Evolutionary conservation across 106 monocot species (phyloP), one percentile per base, ranked within the genome.

Genomic region (Dactylorhiza incarnata): DNA sequence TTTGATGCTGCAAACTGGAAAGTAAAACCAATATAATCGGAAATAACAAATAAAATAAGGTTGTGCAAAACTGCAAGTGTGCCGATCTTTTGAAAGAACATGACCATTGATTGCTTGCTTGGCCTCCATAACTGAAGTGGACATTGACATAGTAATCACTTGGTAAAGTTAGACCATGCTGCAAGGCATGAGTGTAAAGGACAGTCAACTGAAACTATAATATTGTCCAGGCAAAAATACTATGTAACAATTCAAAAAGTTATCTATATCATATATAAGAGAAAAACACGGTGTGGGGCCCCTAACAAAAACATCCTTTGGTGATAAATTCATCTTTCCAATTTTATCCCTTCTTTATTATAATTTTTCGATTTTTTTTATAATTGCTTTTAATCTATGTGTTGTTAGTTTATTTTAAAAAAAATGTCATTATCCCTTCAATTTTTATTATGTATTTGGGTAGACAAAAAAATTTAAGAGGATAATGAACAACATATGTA

Each of bases 121-220:
- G 69, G 54, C 79, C 72, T 78, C 84, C 84, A 79, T 51, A 61
- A 48, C 49, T 52, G 76, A 86, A 29, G 51, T 84, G 80, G 50
- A 92, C 79, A 25, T 83, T 75, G 25, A 92, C 69, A 75, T 83
- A 90, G 72, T 82, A 84, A 61, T 83, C 82, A 78, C 79, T 82
- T 14, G 55, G 29, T 76, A 85, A 74, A 46, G 73, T 48, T 75
- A 92, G 65, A 47, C 88, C 88, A 79, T 94, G 86, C 93, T 90
- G 86, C 76, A 82, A 37, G 13, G 66, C 37, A 66, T 5, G 58
- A 59, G 22, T 20, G 58, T 14, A 20, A 66, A 66, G 66, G 37
- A 66, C 24, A 66, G 66, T n/a, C 66, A 66, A 37, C 22, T 59
- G 6, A 59, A 59, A 59, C 6, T 3, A 59, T 59, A 52, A 16